Conservation (phyloP, 768 basidiomycete species). For the Rhodotorula toruloides region DNA sequence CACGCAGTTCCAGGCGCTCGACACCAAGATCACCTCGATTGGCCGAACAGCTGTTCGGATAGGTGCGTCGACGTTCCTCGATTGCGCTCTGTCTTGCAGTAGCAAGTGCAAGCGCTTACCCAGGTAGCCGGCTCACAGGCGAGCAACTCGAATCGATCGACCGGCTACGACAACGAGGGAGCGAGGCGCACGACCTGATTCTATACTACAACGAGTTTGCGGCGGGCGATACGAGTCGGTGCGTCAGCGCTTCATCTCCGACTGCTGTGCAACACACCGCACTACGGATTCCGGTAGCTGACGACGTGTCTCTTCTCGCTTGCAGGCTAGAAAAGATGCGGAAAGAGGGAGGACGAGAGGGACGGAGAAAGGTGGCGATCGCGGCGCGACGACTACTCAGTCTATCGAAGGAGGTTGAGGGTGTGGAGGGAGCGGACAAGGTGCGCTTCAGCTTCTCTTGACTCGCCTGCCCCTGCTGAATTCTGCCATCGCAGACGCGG, state of each 20-base stretch:
- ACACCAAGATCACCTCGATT: conserved; percentile 83
- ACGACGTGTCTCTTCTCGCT: conserved; percentile 2
- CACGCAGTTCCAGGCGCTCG: conserved; percentile 52
- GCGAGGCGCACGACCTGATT: conserved; percentile 87
- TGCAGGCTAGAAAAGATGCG: conserved; percentile 63
- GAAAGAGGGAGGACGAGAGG: conserved; percentile 78
- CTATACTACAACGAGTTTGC: conserved; percentile 91
- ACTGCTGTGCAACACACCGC: conserved; percentile 16
- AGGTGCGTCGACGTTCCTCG: conserved; percentile 53
- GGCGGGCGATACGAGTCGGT: conserved; percentile 62
- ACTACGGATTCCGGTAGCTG: no score
- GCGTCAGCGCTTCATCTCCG: conserved; percentile 31
- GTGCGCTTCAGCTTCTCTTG: conserved; percentile 48
- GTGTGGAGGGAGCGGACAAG: conserved; percentile 73
- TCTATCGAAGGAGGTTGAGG: conserved; percentile 82
- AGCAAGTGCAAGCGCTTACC: no score
- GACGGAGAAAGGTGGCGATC: conserved; percentile 79
- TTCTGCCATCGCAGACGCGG: conserved; percentile 56
- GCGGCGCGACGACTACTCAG: conserved; percentile 75
- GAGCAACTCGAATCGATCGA: conserved; percentile 95
- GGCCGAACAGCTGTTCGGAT: conserved; percentile 90
- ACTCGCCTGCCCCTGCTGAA: background rate
- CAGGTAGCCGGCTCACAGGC: no score
- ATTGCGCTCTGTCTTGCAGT: no score
- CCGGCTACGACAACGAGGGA: conserved; percentile 81